A percentile compares a stretch with the other conserved stretches of the same genome.
Conservation (phyloP, 805 yeast species). For the Dipodascus albidus region DNA sequence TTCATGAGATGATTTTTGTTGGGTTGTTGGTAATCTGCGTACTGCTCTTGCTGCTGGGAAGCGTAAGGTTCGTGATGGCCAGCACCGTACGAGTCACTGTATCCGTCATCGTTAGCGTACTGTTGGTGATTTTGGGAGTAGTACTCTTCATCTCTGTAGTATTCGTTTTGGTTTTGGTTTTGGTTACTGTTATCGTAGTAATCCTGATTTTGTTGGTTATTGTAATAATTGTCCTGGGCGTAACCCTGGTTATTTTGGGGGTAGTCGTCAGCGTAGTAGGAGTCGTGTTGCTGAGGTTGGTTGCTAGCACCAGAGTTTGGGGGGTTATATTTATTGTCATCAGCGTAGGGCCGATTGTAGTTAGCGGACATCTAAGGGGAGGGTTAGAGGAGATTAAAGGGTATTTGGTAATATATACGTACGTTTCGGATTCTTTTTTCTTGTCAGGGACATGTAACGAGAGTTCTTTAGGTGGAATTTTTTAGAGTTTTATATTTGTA, state of each 20-base stretch:
- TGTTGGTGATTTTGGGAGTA: slow-evolving; percentile 16
- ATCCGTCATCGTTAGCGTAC: slow-evolving; percentile 23
- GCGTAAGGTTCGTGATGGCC: slow-evolving; percentile 36
- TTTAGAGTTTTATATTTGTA: too few relatives aligned
- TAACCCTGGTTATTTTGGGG: slow-evolving; percentile 22
- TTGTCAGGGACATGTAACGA: too few relatives aligned
- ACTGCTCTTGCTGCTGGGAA: slow-evolving; percentile 27
- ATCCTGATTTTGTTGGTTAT: slow-evolving; percentile 29
- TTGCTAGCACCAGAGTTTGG: slow-evolving; percentile 14
- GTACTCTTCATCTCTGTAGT: slow-evolving; percentile 3
- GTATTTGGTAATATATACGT: too few relatives aligned
- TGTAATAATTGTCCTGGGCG: slow-evolving; percentile 30
- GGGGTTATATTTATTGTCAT: slow-evolving; percentile 15
- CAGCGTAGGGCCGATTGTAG: slow-evolving; percentile 8
- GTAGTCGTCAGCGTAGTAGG: slow-evolving; percentile 11
- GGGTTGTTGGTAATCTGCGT: slow-evolving; percentile 23
- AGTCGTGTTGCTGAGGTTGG: slow-evolving; percentile 16
- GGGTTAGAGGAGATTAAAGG: slow-evolving; percentile 4
- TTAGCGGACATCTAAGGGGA: slow-evolving; percentile 12
- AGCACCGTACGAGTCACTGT: slow-evolving; percentile 32
- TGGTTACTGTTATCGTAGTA: slow-evolving; percentile 16
- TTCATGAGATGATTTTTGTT: slow-evolving; percentile 15
- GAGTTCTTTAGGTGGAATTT: neutral
- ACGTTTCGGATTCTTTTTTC: too few relatives aligned
- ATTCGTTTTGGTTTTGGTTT: slow-evolving; percentile 14